Evolutionary conservation across 1,139 yeast species (phyloP), one percentile per base, ranked within the genome.

Genomic region (Hyphopichia pseudoburtonii): DNA sequence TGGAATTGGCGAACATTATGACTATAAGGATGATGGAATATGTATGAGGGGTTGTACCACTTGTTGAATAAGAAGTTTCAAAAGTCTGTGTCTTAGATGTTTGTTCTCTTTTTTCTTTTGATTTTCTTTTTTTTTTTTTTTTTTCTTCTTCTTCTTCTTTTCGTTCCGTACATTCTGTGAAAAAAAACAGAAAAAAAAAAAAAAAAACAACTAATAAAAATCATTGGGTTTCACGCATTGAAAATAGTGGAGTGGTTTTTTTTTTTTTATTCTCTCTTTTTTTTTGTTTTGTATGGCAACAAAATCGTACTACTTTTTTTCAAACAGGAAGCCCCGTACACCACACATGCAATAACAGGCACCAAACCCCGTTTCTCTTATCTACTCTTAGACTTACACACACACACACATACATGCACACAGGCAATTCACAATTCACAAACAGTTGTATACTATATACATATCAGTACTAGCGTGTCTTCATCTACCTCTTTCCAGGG

Each of bases 1-100:
- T 57, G 45, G 77, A 57, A 47, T 76, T 61, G 45, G 78, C 58
- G 52, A 74, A 65, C 80, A 75, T 74, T 35, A 26, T 36, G 30
- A 33, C 10, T 26, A 5, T 12, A 23, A 23, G 15, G 21, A 9
- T 5, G 5, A n/a, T 17, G 12, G 19, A 25, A 16, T 17, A 32
- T 15, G 15, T 16, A 25, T 15, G 32, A 16, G 5, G 23, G 23
- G 21, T 17, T 25, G 32, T 17, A 28, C 3, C 14, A 31, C 30
- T 17, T 8, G 32, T 7, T n/a, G n/a, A n/a, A n/a, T n/a, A n/a
- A n/a, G n/a, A n/a, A n/a, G n/a, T n/a, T n/a, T n/a, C n/a, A n/a
- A n/a, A n/a, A n/a, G n/a, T n/a, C n/a, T n/a, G n/a, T n/a, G n/a
- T n/a, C n/a, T n/a, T n/a, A n/a, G n/a, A n/a, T 11, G 6, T 19